Conservation (phyloP, 148 eudicot genomes). For the Chenopodium suecicum region DNA sequence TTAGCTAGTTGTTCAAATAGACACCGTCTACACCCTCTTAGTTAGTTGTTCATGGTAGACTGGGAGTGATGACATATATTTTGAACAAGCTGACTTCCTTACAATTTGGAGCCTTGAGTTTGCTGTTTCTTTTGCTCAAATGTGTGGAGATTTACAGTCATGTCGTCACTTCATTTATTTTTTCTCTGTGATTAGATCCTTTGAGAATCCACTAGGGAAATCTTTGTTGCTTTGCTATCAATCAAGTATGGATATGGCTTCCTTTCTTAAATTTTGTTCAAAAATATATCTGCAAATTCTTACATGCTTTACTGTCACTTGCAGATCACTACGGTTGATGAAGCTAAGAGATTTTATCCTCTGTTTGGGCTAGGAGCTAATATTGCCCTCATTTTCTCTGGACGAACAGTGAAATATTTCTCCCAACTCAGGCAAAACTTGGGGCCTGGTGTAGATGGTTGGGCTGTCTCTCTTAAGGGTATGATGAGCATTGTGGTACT, state of each 20-base stretch:
- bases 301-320: slow-evolving; percentile 17
- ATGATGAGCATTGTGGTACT: slow-evolving; percentile 97
- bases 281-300: neutral
- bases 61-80: too few relatives aligned
- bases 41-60: too few relatives aligned
- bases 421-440: slow-evolving; percentile 73
- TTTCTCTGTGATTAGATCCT: neutral
- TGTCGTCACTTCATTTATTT: too few relatives aligned
- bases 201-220: neutral
- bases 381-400: slow-evolving; percentile 96
- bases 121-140: neutral
- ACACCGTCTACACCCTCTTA: too few relatives aligned
- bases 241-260: neutral
- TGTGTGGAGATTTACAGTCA: neutral
- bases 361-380: slow-evolving; percentile 97
- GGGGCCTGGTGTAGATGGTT: slow-evolving; percentile 97
- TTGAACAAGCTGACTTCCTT: too few relatives aligned
- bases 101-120: neutral
- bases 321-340: slow-evolving; percentile 96
- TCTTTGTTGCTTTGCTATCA: neutral
- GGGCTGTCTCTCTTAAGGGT: slow-evolving; percentile 91
- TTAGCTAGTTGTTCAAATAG: too few relatives aligned
- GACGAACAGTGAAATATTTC: slow-evolving; percentile 94
- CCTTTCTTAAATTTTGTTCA: neutral
- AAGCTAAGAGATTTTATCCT: slow-evolving; percentile 94